Base-by-base conservation (phyloP, 2,329 filamentous ascomycete genomes). In the Penicillium rolfsii region DNA sequence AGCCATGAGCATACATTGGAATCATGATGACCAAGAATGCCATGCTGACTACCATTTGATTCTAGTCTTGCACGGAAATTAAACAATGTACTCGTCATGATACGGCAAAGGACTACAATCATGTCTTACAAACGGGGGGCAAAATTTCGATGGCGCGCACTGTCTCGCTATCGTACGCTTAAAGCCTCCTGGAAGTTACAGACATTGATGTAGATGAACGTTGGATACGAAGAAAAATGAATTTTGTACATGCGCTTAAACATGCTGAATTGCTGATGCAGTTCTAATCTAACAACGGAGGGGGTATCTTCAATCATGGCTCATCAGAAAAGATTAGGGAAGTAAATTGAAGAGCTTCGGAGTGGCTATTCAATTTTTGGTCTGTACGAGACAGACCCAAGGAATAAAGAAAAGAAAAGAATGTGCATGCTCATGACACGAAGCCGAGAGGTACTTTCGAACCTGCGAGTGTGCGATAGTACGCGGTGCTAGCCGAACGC, bases 221-320 rank as follows among this genome's bases (percentile, higher is more conserved):
- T 24, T 22, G 19, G 22, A 35, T 35, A 33, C 9, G 22, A 16
- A 48, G 38, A 33, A 35, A 5, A 36, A 16, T 35, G n/a, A 33
- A 22, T 52, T 36, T 22, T 26, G 35, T 22, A 36, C 35, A 36
- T 14, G 41, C 30, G 50, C 35, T 28, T 16, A 41, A 30, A 36
- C 35, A 28, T 40, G 7, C 19, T 53, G 33, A 40, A 40, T 26
- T 40, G 5, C n/a, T 40, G 11, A 28, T 41, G 50, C 36, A 11
- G 26, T 48, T 30, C 45, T 48, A 48, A 48, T 30, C 26, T 48
- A 48, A 48, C 45, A 40, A 43, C 26, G 12, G n/a, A 43, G 8
- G 26, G 58, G 58, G 58, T 59, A 59, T 59, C 52, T 54, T 65
- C 60, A 57, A 53, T 60, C 40, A 57, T 57, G 28, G 35, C 40